Conservation (phyloP, 2,329 filamentous ascomycete species). For the Didymella keratinophila region DNA sequence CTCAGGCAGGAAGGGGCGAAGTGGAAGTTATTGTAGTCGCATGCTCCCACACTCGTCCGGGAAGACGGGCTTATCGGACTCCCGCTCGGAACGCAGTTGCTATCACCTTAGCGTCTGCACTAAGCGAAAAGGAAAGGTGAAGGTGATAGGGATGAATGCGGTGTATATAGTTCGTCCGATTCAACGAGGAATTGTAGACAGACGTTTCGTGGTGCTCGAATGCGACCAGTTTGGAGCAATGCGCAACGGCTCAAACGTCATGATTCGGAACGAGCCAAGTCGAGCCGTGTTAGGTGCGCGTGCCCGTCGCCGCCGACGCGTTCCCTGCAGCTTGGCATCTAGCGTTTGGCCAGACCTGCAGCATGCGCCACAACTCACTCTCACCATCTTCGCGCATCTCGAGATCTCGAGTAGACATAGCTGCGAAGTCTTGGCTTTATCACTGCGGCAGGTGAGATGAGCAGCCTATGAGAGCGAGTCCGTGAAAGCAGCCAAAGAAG, state of each 20-base stretch:
- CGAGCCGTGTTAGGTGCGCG: slow-evolving; percentile 8
- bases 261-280: slow-evolving; percentile 13
- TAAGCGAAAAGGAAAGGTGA: background rate
- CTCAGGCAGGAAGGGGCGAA: slow-evolving; percentile 19
- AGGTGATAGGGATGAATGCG: background rate
- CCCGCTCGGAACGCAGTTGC: slow-evolving; percentile 14
- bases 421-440: background rate
- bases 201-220: background rate
- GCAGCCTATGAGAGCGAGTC: background rate
- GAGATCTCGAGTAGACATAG: background rate
- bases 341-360: background rate
- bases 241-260: slow-evolving; percentile 15
- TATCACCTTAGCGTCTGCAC: slow-evolving; percentile 9
- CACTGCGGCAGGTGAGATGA: background rate
- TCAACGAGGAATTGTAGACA: background rate
- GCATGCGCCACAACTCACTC: slow-evolving; percentile 8
- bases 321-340: slow-evolving; percentile 21
- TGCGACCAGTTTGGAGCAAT: slow-evolving; percentile 4
- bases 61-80: slow-evolving; percentile 25
- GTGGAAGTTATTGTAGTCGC: slow-evolving; percentile 25
- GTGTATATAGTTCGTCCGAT: slow-evolving; percentile 3
- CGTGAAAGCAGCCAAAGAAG: background rate
- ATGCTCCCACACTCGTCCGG: slow-evolving; percentile 32
- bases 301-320: slow-evolving; percentile 9
- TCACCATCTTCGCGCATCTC: slow-evolving; percentile 1